A percentile compares a stretch with the other conserved stretches of the same genome.
Conservation (phyloP, 768 basidiomycete genomes). For the Tylopilus plumbeoviolaceoides region DNA sequence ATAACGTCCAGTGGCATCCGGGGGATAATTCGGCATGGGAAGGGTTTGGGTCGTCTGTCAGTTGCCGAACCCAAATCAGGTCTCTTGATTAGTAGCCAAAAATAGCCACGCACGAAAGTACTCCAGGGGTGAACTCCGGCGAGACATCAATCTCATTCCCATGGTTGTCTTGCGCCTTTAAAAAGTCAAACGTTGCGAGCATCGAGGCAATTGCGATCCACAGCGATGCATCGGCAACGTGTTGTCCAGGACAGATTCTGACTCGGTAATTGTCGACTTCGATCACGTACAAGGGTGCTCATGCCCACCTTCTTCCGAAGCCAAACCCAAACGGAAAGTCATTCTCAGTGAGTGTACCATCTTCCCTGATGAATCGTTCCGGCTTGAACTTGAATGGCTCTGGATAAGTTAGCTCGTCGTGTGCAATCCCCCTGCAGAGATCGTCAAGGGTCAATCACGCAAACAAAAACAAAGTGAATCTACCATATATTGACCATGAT, state of each 20-base stretch:
- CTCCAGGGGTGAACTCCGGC: constrained; percentile 19
- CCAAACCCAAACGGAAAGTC: constrained; percentile 17
- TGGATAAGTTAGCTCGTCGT: constrained; percentile 35
- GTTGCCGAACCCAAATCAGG: neutral
- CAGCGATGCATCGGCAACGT: constrained; percentile 22
- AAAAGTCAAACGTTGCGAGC: constrained; percentile 23
- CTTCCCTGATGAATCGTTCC: constrained; percentile 31
- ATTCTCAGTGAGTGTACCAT: constrained; percentile 13
- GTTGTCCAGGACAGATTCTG: constrained; percentile 22
- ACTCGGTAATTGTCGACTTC: neutral
- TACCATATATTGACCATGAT: constrained; percentile 25
- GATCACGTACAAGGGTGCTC: neutral
- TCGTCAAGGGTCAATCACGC: neutral
- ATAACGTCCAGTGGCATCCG: constrained; percentile 7
- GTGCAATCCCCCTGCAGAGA: constrained; percentile 34
- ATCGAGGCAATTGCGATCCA: constrained; percentile 24
- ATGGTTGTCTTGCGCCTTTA: constrained; percentile 19
- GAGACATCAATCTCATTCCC: constrained; percentile 23
- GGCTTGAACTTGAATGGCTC: constrained; percentile 41
- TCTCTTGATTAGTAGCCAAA: neutral
- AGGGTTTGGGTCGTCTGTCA: constrained; percentile 21
- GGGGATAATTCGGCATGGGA: constrained; percentile 21
- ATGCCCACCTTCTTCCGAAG: constrained; percentile 23
- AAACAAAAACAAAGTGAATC: neutral
- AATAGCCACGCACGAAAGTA: constrained; percentile 17